phyloP scores from a whole-genome alignment of 2,329 filamentous ascomycete genomes.

The Exophiala sp. region DNA sequence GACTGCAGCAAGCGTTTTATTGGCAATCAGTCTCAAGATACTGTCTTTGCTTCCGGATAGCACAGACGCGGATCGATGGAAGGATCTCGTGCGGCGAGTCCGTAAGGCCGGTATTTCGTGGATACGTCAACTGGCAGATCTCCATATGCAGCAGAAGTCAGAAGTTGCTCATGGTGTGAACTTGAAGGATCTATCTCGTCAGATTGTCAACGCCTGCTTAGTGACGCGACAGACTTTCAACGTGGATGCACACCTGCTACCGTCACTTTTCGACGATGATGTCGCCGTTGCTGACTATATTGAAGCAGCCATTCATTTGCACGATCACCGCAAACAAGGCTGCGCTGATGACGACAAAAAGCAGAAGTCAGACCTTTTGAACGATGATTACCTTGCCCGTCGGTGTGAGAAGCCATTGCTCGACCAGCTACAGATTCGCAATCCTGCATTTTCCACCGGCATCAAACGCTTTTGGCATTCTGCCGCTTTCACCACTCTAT shows the following conservation, averaged over 20 bases:
- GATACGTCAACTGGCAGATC: constrained; percentile 12
- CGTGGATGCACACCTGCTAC: constrained; percentile 1
- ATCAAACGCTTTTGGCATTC: constrained; percentile 15
- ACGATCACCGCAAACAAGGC: constrained; percentile 1
- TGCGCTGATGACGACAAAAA: not conserved
- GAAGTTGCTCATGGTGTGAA: constrained; percentile 24
- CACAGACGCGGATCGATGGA: constrained; percentile 11
- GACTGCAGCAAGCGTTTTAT: constrained; percentile 38
- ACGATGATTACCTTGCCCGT: constrained; percentile 5
- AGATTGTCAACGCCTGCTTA: constrained; percentile 39
- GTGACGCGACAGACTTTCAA: constrained; percentile 33
- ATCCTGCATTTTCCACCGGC: constrained; percentile 19
- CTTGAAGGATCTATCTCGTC: constrained; percentile 34
- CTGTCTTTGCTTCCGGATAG: constrained; percentile 35
- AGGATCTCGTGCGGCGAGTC: constrained; percentile 40
- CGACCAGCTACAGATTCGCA: constrained; percentile 27
- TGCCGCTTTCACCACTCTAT: constrained; percentile 23
- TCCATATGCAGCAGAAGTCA: constrained; percentile 24
- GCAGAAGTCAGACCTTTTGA: constrained; percentile 17
- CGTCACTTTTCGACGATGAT: constrained; percentile 5
- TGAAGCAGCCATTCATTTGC: constrained; percentile 21
- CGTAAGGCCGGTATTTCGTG: constrained; percentile 27
- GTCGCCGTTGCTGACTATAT: constrained; percentile 19
- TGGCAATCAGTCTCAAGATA: constrained; percentile 40
- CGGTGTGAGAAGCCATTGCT: constrained; percentile 5